Evolutionary conservation across 768 basidiomycete species (phyloP), one percentile per base, ranked within the genome.

Genomic region (Lactarius sanguifluus): DNA sequence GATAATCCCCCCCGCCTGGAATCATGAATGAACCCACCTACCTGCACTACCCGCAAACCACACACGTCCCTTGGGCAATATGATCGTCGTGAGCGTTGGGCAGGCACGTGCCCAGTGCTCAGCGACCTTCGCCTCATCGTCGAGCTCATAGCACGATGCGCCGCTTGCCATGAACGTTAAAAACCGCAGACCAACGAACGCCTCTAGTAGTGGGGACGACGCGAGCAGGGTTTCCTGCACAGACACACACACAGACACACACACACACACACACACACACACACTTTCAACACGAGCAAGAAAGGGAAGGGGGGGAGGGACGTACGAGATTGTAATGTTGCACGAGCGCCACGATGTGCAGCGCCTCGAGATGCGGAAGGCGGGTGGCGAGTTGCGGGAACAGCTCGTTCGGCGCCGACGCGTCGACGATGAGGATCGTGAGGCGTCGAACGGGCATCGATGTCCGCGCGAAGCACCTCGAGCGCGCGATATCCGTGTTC

Each of bases 21-120:
- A 50, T 61, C 60, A 65, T 30, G 59, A 65, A 32, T 65, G 64
- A 20, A 38, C 59, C 64, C 64, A 65, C 34, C 43, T 68, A 60
- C 54, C 73, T 68, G 56, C 70, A 64, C 57, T 71, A 62, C 66
- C 70, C 62, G 69, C 65, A 61, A 86, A 87, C 88, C 88, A 89
- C 9, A 88, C 82, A 61, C 81, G 75, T 2, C 88, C 88, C 65
- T 80, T 80, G 0, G 88, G 86, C 0, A 89, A 75, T 18, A 89
- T 87, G 61, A 89, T 85, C 0, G 88, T 88, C 64, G 79, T 79
- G 36, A 89, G 77, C 0, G 86, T 85, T 4, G 85, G 84, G 73
- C 87, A 89, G 30, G 81, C 81, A 25, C 73, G 69, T 62, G 83
- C 82, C 87, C 87, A 89, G 55, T 75, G 71, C 56, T 75, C 75